Evolutionary conservation across 129 eudicot genomes (phyloP), one percentile per base, ranked within the genome.

Genomic region (Scalesia atractyloides): DNA sequence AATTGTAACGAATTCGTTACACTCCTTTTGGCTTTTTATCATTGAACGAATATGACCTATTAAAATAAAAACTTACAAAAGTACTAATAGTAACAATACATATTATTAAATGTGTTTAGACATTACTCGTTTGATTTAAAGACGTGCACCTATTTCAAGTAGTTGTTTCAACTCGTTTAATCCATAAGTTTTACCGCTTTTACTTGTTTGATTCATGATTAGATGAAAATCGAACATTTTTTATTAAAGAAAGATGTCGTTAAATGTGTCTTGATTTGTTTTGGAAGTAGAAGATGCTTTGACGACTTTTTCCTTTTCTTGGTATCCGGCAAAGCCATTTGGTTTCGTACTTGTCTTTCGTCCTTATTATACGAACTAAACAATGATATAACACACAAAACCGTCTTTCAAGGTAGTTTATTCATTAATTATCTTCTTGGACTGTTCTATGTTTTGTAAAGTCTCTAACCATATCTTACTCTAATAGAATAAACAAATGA

Each of bases 271-370:
- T 67, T 76, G 58, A 44, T 76, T 57, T 58, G 80, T 71, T 78
- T 78, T 78, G 82, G 82, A 78, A 71, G 77, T 71, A 78, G 82
- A 78, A 78, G 82, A 78, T 78, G 73, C 82, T 66, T 78, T 72
- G 43, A 64, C 64, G 77, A 78, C 73, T 71, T 69, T 77, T 71
- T 60, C 43, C 68, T 47, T 48, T 69, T 57, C 52, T 78, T 63
- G 82, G 73, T 64, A 24, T 66, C 77, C 73, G 77, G 77, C 82
- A 61, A 52, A 49, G 53, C 77, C 82, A 63, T 66, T 78, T 78
- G 72, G 18, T 70, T 78, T 71, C 73, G 77, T 78, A 71, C 76
- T 78, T 78, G 73, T 64, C 52, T 65, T 73, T 78, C 61, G 62
- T 71, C 73, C 15, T 64, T 64, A 62, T 64, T 64, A 24, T 70